Evolutionary conservation across 176 grass and related monocot species (phyloP).

Genomic region (Carex littledalei): DNA sequence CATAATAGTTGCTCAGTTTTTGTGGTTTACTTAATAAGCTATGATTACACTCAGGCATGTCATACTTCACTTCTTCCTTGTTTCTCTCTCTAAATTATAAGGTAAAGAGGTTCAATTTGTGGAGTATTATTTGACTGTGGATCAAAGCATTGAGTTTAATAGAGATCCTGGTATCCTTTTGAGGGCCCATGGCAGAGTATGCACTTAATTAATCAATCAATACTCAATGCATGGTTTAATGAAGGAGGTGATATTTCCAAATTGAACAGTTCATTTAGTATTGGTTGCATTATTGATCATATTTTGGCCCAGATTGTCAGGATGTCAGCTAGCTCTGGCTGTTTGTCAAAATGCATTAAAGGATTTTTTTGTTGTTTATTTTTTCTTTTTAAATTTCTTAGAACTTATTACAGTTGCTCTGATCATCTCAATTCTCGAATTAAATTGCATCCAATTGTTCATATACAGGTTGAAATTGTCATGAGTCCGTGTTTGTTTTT

Average conservation of each 20-base stretch:
- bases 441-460: too few relatives aligned
- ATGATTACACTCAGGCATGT: background rate
- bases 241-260: slow-evolving; percentile 2
- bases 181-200: background rate
- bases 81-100: background rate
- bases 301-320: slow-evolving; percentile 10
- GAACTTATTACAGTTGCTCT: too few relatives aligned
- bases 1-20: slow-evolving; percentile 37
- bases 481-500: too few relatives aligned
- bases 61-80: background rate
- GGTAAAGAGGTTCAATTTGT: background rate
- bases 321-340: slow-evolving; percentile 7
- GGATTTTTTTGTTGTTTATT: background rate
- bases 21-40: background rate
- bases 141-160: slow-evolving; percentile 9
- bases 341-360: slow-evolving; percentile 21
- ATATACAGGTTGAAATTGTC: too few relatives aligned
- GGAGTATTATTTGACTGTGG: background rate
- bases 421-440: too few relatives aligned
- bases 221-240: background rate
- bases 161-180: background rate
- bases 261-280: slow-evolving; percentile 4
- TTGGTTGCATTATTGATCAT: slow-evolving; percentile 1
- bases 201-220: slow-evolving; percentile 13
- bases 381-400: too few relatives aligned